These are phyloP conservation scores for Hymenoscyphus scutula DNA, from an alignment of 2,329 filamentous ascomycete species.

Conservation along the genomic window DNA sequence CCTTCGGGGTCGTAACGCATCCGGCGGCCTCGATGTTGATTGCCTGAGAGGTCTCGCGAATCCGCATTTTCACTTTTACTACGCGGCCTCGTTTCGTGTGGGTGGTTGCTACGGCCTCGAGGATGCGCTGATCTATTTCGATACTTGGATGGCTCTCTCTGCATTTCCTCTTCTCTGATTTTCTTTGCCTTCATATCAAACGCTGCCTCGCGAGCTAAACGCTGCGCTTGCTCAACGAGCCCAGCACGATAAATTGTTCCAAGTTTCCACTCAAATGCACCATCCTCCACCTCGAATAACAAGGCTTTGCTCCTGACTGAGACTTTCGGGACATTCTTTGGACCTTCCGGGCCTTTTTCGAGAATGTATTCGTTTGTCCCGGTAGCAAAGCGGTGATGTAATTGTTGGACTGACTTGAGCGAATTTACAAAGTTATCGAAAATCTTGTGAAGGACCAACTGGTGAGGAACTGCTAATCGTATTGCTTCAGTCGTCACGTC, in stretches of 20 bases:
- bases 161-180: slow-evolving; percentile 68
- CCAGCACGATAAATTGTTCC: slow-evolving; percentile 91
- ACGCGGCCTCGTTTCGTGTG: slow-evolving; percentile 26
- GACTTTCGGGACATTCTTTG: slow-evolving; percentile 83
- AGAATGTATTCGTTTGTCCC: slow-evolving; percentile 86
- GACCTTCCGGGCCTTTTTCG: slow-evolving; percentile 78
- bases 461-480: slow-evolving; percentile 83
- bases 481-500: slow-evolving; percentile 85
- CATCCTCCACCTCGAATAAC: slow-evolving; percentile 91
- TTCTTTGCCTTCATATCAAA: slow-evolving; percentile 86
- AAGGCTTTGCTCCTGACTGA: slow-evolving; percentile 79
- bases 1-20: slow-evolving; percentile 79
- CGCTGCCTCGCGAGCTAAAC: slow-evolving; percentile 84
- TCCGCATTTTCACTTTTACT: slow-evolving; percentile 37
- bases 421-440: slow-evolving; percentile 93
- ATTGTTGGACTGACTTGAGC: slow-evolving; percentile 80
- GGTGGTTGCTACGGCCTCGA: slow-evolving; percentile 32
- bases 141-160: slow-evolving; percentile 50
- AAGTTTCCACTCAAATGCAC: slow-evolving; percentile 95
- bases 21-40: slow-evolving; percentile 40
- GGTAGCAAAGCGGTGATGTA: slow-evolving; percentile 90
- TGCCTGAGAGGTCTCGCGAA: slow-evolving; percentile 30
- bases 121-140: slow-evolving; percentile 51
- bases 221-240: slow-evolving; percentile 83
- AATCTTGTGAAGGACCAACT: slow-evolving; percentile 83